Conservation (phyloP, 2,329 filamentous ascomycete species). For the Capronia americana region DNA sequence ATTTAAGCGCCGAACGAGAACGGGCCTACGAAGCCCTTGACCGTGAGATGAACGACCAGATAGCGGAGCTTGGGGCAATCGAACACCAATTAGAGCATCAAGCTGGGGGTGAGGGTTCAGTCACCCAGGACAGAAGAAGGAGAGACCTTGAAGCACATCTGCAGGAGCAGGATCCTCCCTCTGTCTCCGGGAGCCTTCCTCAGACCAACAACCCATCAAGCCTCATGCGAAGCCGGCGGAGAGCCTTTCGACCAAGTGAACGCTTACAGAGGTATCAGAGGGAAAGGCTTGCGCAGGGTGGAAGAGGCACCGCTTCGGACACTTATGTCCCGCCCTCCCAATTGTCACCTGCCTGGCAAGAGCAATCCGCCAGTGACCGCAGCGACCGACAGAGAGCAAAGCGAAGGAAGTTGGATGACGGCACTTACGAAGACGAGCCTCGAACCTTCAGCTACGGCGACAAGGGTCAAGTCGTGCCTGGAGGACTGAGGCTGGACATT, state of each 20-base stretch:
- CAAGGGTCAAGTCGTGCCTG: conserved; percentile 85
- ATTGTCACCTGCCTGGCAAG: conserved; percentile 18
- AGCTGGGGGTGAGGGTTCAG: conserved; percentile 33
- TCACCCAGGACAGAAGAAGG: conserved; percentile 31
- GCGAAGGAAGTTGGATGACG: conserved; percentile 73
- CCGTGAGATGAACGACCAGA: conserved; percentile 46
- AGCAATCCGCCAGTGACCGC: conserved; percentile 30
- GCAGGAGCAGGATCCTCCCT: conserved; percentile 25
- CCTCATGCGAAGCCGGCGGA: conserved; percentile 38
- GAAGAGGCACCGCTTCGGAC: conserved; percentile 31
- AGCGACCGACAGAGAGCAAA: conserved; percentile 62
- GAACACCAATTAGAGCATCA: conserved; percentile 47
- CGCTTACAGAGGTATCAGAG: conserved; percentile 36
- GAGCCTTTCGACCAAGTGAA: conserved; percentile 41
- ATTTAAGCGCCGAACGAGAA: conserved; percentile 43
- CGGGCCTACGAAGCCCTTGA: conserved; percentile 50
- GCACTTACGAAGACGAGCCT: conserved; percentile 57
- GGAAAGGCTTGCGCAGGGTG: conserved; percentile 31
- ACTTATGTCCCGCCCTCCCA: conserved; percentile 19
- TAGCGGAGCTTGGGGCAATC: conserved; percentile 47
- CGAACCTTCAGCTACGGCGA: conserved; percentile 77
- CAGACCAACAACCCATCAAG: conserved; percentile 26
- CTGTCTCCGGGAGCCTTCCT: conserved; percentile 20
- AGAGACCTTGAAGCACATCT: conserved; percentile 30
- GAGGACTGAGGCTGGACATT: conserved; percentile 82